Evolutionary conservation across 2,329 filamentous ascomycete species (phyloP).

Genomic region (Talaromyces islandicus): DNA sequence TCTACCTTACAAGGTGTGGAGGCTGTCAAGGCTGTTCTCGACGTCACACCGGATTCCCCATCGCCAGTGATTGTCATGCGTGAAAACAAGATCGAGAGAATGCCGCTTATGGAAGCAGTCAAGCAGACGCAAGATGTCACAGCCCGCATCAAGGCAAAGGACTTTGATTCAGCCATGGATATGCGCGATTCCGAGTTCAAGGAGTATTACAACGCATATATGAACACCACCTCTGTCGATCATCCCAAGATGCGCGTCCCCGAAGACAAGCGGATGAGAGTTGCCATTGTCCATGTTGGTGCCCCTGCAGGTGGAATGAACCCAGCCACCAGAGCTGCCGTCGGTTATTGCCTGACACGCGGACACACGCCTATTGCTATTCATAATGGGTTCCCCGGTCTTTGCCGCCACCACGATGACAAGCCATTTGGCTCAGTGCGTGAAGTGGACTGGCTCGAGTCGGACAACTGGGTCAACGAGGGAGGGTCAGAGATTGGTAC

Average conservation of each 20-base stretch:
- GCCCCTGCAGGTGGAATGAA: slow-evolving; percentile 98
- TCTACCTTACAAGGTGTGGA: slow-evolving; percentile 90
- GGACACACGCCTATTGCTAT: slow-evolving; percentile 92
- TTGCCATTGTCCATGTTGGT: slow-evolving; percentile 95
- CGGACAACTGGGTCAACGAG: slow-evolving; percentile 91
- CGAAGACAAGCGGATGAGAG: slow-evolving; percentile 74
- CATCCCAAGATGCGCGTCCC: slow-evolving; percentile 64
- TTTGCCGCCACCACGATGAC: slow-evolving; percentile 84
- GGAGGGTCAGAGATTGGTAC: slow-evolving; percentile 97
- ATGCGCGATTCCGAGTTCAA: slow-evolving; percentile 89
- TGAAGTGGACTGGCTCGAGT: slow-evolving; percentile 85
- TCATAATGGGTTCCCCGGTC: slow-evolving; percentile 93
- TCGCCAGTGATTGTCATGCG: slow-evolving; percentile 94
- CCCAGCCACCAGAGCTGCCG: slow-evolving; percentile 84
- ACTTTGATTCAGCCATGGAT: slow-evolving; percentile 82
- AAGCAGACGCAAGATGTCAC: slow-evolving; percentile 78
- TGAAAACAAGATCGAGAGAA: slow-evolving; percentile 94
- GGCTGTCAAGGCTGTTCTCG: slow-evolving; percentile 84
- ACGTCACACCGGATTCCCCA: slow-evolving; percentile 80
- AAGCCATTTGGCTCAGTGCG: slow-evolving; percentile 76
- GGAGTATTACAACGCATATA: slow-evolving; percentile 85
- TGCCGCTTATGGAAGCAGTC: slow-evolving; percentile 84
- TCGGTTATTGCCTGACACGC: slow-evolving; percentile 83
- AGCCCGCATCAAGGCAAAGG: slow-evolving; percentile 71
- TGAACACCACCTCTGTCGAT: slow-evolving; percentile 80